Conservation (phyloP, 108 stramenopile species). For the Nitzschia inconspicua region DNA sequence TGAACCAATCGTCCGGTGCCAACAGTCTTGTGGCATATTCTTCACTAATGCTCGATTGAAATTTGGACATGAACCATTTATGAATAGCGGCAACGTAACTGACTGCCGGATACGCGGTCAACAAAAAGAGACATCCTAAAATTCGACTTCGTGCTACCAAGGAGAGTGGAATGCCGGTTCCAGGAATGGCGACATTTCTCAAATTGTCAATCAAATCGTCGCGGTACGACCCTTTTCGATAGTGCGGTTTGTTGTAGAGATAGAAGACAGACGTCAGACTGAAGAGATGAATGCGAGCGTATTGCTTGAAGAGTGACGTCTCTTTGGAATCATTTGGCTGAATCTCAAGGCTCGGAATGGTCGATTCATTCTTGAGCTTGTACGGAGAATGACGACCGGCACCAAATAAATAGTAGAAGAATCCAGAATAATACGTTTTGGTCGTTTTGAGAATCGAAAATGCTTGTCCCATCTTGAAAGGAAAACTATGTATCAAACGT, state of each 20-base stretch:
- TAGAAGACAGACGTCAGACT: constrained; percentile 84
- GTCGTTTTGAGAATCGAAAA: constrained; percentile 44
- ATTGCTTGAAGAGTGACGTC: constrained; percentile 62
- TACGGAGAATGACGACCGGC: constrained; percentile 52
- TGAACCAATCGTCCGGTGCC: constrained; percentile 96
- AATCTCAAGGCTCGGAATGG: constrained; percentile 36
- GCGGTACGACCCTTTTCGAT: constrained; percentile 86
- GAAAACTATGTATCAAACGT: neutral
- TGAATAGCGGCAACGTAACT: constrained; percentile 68
- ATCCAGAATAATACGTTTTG: constrained; percentile 65
- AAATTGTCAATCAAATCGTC: constrained; percentile 91
- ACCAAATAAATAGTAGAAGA: constrained; percentile 72
- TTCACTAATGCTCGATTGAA: constrained; percentile 41
- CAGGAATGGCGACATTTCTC: constrained; percentile 96
- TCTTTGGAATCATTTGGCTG: constrained; percentile 25
- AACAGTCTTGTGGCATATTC: constrained; percentile 86
- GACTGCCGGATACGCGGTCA: constrained; percentile 73
- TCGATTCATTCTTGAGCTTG: constrained; percentile 24
- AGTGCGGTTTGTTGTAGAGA: constrained; percentile 93
- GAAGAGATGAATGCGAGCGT: constrained; percentile 87
- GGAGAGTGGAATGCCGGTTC: constrained; percentile 90
- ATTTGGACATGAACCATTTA: constrained; percentile 50
- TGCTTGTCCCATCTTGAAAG: constrained; percentile 27
- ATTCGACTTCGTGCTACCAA: constrained; percentile 48
- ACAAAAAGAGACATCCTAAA: constrained; percentile 53